Percentiles rank a stretch among this genome's conserved stretches.
phyloP scores from a whole-genome alignment of 257 asterid genomes.

The Cruciata laevipes region DNA sequence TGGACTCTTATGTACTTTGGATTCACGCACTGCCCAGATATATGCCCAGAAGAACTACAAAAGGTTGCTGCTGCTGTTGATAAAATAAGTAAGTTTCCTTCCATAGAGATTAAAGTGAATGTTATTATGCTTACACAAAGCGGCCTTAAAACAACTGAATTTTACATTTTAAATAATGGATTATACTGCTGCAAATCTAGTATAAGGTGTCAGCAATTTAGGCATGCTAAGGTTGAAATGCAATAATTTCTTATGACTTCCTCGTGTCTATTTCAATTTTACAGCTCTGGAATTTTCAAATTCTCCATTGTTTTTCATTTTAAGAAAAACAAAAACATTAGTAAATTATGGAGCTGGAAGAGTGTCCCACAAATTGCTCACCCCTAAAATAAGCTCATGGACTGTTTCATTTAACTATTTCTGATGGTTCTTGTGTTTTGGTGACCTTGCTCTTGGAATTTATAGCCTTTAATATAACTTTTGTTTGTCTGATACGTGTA shows the following conservation, averaged over 20 bases:
- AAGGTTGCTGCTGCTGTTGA: conserved; percentile 82
- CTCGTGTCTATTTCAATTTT: not conserved
- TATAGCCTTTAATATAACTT: not conserved
- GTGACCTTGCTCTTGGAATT: not conserved
- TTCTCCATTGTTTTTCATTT: not conserved
- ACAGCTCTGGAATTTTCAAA: not conserved
- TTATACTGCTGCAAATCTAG: not conserved
- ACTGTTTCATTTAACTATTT: not conserved
- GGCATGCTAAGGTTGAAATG: not conserved
- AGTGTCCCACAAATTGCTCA: not conserved
- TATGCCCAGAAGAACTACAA: conserved; percentile 92
- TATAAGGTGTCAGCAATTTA: not conserved
- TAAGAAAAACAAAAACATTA: not conserved
- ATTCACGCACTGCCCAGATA: conserved; percentile 96
- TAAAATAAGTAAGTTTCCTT: conserved; percentile 62
- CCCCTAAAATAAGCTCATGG: not conserved
- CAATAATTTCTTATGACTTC: not conserved
- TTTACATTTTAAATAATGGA: not conserved
- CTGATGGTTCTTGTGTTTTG: not conserved
- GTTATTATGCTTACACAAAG: not conserved
- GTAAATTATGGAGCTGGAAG: not conserved
- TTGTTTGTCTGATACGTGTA: not conserved
- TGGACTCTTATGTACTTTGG: conserved; percentile 89
- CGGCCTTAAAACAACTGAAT: not conserved
- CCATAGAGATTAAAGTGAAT: not conserved